Evolutionary conservation across 768 basidiomycete species (phyloP).

Genomic region (Xerocomellus chrysenteron): DNA sequence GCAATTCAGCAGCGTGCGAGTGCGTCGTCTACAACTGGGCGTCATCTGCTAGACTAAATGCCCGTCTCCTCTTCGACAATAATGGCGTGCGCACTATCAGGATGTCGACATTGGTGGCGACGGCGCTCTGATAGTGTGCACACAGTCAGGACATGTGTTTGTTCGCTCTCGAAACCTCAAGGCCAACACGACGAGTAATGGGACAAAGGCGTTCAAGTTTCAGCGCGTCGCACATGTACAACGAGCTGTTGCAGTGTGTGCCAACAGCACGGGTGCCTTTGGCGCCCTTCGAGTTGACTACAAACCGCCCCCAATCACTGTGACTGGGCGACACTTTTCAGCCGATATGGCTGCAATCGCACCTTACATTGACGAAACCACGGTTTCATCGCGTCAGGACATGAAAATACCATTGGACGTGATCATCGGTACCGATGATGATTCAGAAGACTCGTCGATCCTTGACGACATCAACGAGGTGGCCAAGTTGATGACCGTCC

Average conservation of each 20-base stretch:
- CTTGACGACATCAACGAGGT: slow-evolving; percentile 36
- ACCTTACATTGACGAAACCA: slow-evolving; percentile 46
- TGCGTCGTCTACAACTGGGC: slow-evolving; percentile 30
- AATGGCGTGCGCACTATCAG: slow-evolving; percentile 32
- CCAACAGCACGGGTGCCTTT: slow-evolving; percentile 86
- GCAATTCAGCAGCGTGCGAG: slow-evolving; percentile 81
- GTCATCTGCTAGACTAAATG: neutral
- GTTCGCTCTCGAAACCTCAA: slow-evolving; percentile 62
- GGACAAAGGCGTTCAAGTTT: slow-evolving; percentile 66
- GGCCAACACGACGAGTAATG: slow-evolving; percentile 22
- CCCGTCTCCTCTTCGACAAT: neutral
- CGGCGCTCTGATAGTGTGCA: slow-evolving; percentile 88
- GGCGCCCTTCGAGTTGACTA: slow-evolving; percentile 81
- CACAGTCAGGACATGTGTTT: slow-evolving; percentile 92
- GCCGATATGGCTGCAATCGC: slow-evolving; percentile 66
- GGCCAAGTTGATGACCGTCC: slow-evolving; percentile 19
- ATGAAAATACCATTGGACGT: neutral
- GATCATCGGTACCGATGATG: slow-evolving; percentile 31
- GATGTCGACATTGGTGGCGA: slow-evolving; percentile 90
- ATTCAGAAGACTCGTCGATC: slow-evolving; percentile 39
- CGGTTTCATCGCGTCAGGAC: neutral
- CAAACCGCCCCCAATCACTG: slow-evolving; percentile 50
- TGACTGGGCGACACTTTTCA: slow-evolving; percentile 55
- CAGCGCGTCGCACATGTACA: slow-evolving; percentile 79
- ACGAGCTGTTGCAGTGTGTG: slow-evolving; percentile 79